Evolutionary conservation across 2,329 filamentous ascomycete species (phyloP), one percentile per base, ranked within the genome.

Genomic region (Nemania sp.): DNA sequence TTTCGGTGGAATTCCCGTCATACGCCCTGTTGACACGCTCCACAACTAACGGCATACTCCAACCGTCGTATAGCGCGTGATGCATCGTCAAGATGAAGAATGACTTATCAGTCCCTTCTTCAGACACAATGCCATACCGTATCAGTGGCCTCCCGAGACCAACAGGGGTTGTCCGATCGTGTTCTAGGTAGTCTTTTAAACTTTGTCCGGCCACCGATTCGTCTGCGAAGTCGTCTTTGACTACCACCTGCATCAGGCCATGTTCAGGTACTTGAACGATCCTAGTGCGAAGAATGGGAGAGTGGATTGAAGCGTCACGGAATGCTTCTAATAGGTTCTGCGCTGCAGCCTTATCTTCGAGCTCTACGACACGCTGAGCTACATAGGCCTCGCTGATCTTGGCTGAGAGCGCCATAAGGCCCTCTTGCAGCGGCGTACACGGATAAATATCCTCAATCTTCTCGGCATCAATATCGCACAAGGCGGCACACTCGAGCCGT

Each of bases 41-140:
- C 18, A 83, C 75, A 2, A 83, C 69, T 2, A 83, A 67, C 4
- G 79, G 79, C 78, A 83, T 80, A 0, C 78, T 80, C 82, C 83
- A 85, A 21, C 83, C 83, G 53, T 86, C 83, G 60, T 86, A 86
- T 0, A 85, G 68, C 4, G 79, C 80, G 63, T 86, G 83, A 63
- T 86, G 83, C 73, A 83, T 80, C 1, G 81, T 82, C 62, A 82
- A 72, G n/a, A 85, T 78, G 62, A 85, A 82, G 64, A 77, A 74
- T 15, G 72, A 67, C 47, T 72, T 75, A 37, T 68, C 70, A 6
- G 67, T 43, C 32, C 61, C 63, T 3, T 67, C 60, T 34, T 76
- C 72, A 3, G 71, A 56, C 12, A 81, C 71, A 13, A 83, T 67
- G 3, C 77, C 79, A 53, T 79, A 83, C 9, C 80, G 77, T 2